Evolutionary conservation across 75 land plant species (phyloP).

Genomic region (Pinus tabuliformis): DNA sequence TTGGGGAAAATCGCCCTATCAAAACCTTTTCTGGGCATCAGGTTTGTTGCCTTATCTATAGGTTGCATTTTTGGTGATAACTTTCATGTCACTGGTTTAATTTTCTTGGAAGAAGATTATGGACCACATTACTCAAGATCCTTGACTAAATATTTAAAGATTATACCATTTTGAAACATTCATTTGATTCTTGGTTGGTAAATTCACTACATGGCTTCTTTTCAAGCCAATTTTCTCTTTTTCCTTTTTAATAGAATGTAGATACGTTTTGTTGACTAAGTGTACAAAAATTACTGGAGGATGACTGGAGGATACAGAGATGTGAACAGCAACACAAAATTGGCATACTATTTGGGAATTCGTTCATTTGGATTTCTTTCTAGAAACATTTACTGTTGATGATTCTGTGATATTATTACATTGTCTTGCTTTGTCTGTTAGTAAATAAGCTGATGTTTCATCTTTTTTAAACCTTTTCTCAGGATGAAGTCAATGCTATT

Average conservation of each 20-base stretch:
- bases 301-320: no score
- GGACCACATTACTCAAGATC: background rate
- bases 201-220: background rate
- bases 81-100: background rate
- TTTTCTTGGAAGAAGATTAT: background rate
- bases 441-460: no score
- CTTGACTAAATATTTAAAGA: background rate
- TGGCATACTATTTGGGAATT: background rate
- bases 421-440: no score
- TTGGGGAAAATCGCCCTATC: slow-evolving; percentile 78
- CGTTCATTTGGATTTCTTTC: background rate
- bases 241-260: background rate
- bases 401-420: no score
- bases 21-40: slow-evolving; percentile 89
- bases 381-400: background rate
- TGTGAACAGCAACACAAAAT: background rate
- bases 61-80: background rate
- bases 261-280: background rate
- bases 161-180: background rate
- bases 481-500: slow-evolving; percentile 98
- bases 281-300: background rate
- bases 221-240: background rate
- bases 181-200: background rate
- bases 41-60: slow-evolving; percentile 34
- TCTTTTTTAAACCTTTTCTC: background rate